Evolutionary conservation across 2,329 filamentous ascomycete species (phyloP).

Genomic region (Arthrobotrys sphaeroides): DNA sequence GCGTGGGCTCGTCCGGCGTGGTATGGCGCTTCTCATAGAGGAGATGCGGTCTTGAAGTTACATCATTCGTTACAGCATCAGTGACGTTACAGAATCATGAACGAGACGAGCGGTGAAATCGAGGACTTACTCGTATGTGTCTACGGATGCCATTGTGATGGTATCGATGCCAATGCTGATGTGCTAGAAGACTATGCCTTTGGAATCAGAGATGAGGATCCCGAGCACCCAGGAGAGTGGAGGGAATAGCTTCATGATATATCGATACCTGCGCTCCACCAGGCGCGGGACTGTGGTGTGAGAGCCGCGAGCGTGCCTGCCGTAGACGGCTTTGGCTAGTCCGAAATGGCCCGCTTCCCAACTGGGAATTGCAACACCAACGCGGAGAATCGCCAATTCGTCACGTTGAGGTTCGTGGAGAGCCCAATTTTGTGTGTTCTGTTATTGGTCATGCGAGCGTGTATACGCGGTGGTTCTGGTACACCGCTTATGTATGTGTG

Average conservation of each 20-base stretch:
- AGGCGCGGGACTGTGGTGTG: too few relatives aligned
- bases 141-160: neutral
- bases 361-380: slow-evolving; percentile 6
- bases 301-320: neutral
- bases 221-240: neutral
- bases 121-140: neutral
- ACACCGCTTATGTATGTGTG: too few relatives aligned
- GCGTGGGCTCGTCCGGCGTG: slow-evolving; percentile 32
- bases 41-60: slow-evolving; percentile 36
- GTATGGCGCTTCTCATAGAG: slow-evolving; percentile 44
- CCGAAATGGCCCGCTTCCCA: neutral
- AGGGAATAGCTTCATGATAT: neutral
- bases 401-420: too few relatives aligned
- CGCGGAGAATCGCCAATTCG: too few relatives aligned
- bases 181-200: neutral
- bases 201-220: neutral
- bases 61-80: neutral
- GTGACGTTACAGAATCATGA: neutral
- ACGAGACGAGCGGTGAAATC: neutral
- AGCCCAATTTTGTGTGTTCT: too few relatives aligned
- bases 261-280: too few relatives aligned
- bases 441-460: too few relatives aligned
- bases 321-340: neutral
- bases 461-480: too few relatives aligned
- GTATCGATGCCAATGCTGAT: neutral